Evolutionary conservation across 1,284 basidiomycete species (phyloP), one percentile per base, ranked within the genome.

Genomic region (Cryptococcus neoformans): DNA sequence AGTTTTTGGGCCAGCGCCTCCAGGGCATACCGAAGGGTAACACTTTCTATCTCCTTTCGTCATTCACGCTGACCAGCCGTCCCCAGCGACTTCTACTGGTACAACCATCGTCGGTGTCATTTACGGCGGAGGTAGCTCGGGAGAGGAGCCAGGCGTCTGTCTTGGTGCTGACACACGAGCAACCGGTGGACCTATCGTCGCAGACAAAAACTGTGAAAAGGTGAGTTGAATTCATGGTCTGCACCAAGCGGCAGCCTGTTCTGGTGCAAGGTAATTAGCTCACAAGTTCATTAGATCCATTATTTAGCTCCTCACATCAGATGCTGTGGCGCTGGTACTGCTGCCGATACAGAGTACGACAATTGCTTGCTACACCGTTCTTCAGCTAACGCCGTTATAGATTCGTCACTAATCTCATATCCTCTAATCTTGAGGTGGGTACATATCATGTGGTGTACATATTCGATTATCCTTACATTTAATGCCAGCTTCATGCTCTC

Each of bases 191-290:
- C 85, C 87, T 21, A 98, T 99, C 66, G 92, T 99, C 12, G 94
- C 94, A 1, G 95, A 98, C 81, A 98, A 98, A 86, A 98, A 98
- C 80, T 99, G 95, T 78, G 95, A 98, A 81, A 99, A 99, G 88
- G 92, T 92, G 56, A 53, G 81, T 58, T 40, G 7, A 16, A 17
- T 8, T 38, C 51, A 36, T 35, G 6, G 7, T 21, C 50, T 38
- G 42, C 14, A 11, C 38, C 4, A 39, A 21, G 21, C 21, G 21
- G 21, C 21, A 21, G 21, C 21, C 21, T 21, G 21, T 21, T 21
- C 21, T 21, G 21, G 21, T 21, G 21, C 21, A 21, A 21, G 21
- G 21, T 21, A 21, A 21, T 21, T 28, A 35, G 35, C 37, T 40
- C 2, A 45, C 58, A 17, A 28, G n/a, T 11, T 14, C 2, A 16